Evolutionary conservation across 148 eudicot species (phyloP).

Genomic region (Rhododendron ferrugineum): DNA sequence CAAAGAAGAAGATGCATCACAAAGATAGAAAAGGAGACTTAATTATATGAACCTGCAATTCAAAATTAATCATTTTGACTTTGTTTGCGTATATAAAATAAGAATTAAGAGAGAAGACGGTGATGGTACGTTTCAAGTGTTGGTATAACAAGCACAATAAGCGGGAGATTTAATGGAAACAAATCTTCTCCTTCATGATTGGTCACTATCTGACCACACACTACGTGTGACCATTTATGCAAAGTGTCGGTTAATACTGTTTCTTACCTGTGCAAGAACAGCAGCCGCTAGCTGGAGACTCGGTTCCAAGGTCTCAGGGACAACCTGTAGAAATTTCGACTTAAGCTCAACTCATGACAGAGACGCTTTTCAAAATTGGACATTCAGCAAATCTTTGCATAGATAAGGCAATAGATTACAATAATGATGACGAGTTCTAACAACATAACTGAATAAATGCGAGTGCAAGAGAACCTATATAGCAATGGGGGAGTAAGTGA

Average conservation of each 20-base stretch:
- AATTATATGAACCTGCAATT: background rate
- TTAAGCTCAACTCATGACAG: conserved; percentile 7
- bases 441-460: background rate
- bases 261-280: conserved; percentile 84
- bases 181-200: background rate
- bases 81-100: background rate
- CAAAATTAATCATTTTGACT: background rate
- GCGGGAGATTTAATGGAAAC: background rate
- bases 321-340: conserved; percentile 49
- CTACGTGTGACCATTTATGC: background rate
- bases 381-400: background rate
- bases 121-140: background rate
- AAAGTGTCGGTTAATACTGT: background rate
- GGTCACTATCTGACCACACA: background rate
- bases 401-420: background rate
- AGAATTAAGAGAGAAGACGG: background rate
- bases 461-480: background rate
- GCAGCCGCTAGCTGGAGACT: conserved; percentile 95
- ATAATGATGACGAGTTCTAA: background rate
- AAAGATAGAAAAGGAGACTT: background rate
- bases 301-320: conserved; percentile 95
- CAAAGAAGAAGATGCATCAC: background rate
- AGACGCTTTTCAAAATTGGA: background rate
- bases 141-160: background rate
- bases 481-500: background rate